Percentiles rank a stretch among this genome's conserved stretches.
Evolutionary conservation across 1,139 yeast species (phyloP).

Genomic region (Pichia inconspicua): DNA sequence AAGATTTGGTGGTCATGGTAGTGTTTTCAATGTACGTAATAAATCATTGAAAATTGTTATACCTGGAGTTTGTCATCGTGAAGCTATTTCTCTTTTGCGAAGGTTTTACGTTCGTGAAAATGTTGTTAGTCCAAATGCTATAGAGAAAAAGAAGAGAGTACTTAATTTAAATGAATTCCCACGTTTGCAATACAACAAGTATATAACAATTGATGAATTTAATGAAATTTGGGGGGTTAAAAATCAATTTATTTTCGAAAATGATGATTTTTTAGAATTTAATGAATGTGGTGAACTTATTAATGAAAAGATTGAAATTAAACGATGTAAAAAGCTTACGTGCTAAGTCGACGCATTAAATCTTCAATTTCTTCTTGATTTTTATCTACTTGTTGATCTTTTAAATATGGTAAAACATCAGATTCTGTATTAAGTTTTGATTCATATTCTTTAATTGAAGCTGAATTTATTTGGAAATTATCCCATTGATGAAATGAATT

Average conservation of each 20-base stretch:
- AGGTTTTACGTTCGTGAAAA: conserved; percentile 82
- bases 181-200: conserved; percentile 40
- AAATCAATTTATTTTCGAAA: conserved; percentile 28
- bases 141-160: conserved; percentile 66
- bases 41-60: conserved; percentile 34
- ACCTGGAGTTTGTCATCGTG: conserved; percentile 76
- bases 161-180: conserved; percentile 65
- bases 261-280: conserved; percentile 21
- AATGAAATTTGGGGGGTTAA: conserved; percentile 41
- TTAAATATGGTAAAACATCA: conserved; percentile 5
- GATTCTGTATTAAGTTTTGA: conserved; percentile 5
- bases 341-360: not conserved
- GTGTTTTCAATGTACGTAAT: conserved; percentile 58
- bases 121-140: conserved; percentile 75
- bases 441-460: not conserved
- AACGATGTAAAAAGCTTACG: not conserved
- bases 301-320: not conserved
- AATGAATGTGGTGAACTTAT: conserved; percentile 4
- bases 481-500: conserved; percentile 70
- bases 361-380: conserved; percentile 7
- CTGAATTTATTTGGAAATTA: conserved; percentile 27
- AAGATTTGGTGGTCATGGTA: conserved; percentile 94
- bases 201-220: conserved; percentile 41
- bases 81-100: conserved; percentile 73
- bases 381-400: not conserved